Evolutionary conservation across 257 asterid species (phyloP).

Genomic region (Phtheirospermum japonicum): DNA sequence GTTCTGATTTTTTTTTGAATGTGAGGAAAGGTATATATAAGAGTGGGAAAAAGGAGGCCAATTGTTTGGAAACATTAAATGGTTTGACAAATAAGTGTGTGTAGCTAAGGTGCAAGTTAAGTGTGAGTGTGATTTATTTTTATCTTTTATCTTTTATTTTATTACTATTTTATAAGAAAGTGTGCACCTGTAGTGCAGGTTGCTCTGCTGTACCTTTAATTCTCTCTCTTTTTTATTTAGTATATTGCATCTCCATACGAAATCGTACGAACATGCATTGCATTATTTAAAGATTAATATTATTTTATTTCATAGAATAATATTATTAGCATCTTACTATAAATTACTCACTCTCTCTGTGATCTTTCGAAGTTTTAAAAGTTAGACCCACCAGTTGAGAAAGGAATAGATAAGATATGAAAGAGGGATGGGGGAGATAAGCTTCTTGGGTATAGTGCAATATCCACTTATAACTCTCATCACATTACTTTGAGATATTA

Average conservation of each 20-base stretch:
- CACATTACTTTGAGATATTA: constrained; percentile 38
- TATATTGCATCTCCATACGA: constrained; percentile 41
- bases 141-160: constrained; percentile 29
- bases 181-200: no score
- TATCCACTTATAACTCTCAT: constrained; percentile 48
- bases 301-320: background rate
- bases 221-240: background rate
- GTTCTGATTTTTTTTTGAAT: constrained; percentile 34
- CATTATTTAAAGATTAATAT: constrained; percentile 12
- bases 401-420: constrained; percentile 59
- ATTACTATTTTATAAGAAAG: background rate
- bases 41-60: constrained; percentile 29
- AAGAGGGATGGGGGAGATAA: constrained; percentile 56
- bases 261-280: constrained; percentile 74
- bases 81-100: constrained; percentile 30
- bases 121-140: constrained; percentile 42
- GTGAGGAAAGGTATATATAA: constrained; percentile 49
- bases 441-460: constrained; percentile 71
- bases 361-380: no score
- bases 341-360: constrained; percentile 24
- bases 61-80: constrained; percentile 39
- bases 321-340: background rate
- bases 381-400: no score
- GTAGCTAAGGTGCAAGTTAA: constrained; percentile 47
- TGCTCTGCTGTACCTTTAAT: background rate